Conservation (phyloP, 78 protist genomes). For the Tieghemostelium lacteum region DNA sequence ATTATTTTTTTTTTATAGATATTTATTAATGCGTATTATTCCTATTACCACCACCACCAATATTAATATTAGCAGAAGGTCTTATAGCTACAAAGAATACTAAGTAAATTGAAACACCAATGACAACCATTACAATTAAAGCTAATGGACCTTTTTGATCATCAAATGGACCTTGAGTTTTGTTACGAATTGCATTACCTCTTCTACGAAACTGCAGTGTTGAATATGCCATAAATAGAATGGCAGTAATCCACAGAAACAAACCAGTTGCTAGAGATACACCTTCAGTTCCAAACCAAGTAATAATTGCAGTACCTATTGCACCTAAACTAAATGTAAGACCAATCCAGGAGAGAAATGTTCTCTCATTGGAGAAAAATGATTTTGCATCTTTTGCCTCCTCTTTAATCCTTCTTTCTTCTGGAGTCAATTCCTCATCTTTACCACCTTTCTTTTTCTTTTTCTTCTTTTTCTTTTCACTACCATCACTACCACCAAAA, state of each 20-base stretch:
- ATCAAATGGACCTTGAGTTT: conserved; percentile 78
- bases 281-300: conserved; percentile 78
- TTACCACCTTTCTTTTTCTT: neutral
- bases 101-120: conserved; percentile 68
- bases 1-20: neutral
- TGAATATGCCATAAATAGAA: conserved; percentile 55
- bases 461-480: conserved; percentile 41
- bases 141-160: conserved; percentile 73
- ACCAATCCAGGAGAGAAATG: conserved; percentile 63
- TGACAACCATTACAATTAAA: conserved; percentile 53
- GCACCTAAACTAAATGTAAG: conserved; percentile 71
- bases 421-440: conserved; percentile 48
- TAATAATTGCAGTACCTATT: conserved; percentile 67
- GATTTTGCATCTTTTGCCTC: conserved; percentile 71
- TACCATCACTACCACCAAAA: neutral
- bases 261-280: conserved; percentile 70
- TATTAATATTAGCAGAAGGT: conserved; percentile 31
- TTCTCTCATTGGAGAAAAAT: conserved; percentile 72
- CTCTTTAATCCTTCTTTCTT: conserved; percentile 72
- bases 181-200: conserved; percentile 62
- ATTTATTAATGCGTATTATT: neutral
- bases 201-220: conserved; percentile 59
- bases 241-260: conserved; percentile 41
- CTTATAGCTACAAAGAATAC: conserved; percentile 71
- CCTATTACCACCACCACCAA: neutral